phyloP scores from a whole-genome alignment of 306 rosid species.

The Trichosanthes cucumerina region DNA sequence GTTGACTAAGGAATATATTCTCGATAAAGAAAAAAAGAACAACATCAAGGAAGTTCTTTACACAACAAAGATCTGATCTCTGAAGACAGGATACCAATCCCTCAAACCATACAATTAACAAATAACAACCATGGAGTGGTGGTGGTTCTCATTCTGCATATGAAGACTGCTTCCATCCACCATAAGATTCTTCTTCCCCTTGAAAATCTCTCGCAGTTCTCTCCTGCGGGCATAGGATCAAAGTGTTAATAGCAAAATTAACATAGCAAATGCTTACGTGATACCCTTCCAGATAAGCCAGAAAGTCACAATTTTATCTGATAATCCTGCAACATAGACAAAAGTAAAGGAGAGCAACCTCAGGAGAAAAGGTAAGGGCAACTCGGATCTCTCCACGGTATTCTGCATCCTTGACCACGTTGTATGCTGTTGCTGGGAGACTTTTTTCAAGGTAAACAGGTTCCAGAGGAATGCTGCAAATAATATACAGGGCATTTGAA shows the following conservation, averaged over 20 bases:
- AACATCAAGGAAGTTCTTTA: neutral
- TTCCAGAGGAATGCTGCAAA: slow-evolving; percentile 45
- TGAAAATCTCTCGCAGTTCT: neutral
- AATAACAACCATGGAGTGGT: neutral
- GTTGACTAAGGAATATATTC: no score
- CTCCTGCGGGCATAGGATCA: neutral
- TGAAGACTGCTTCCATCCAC: slow-evolving; percentile 67
- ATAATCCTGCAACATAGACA: neutral
- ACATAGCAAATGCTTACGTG: neutral
- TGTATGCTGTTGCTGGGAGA: slow-evolving; percentile 37
- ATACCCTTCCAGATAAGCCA: neutral
- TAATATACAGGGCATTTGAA: neutral
- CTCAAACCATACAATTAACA: neutral
- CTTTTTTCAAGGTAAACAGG: slow-evolving; percentile 38
- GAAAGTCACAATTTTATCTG: neutral
- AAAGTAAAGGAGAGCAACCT: neutral
- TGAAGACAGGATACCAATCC: neutral
- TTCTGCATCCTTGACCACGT: slow-evolving; percentile 48
- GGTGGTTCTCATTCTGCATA: neutral
- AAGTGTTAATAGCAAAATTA: neutral
- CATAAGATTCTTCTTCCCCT: slow-evolving; percentile 26
- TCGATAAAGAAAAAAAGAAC: neutral
- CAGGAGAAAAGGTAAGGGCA: slow-evolving; percentile 40
- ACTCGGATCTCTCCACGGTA: slow-evolving; percentile 43
- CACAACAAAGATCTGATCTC: neutral